A percentile compares a stretch with the other conserved stretches of the same genome.
phyloP scores from a whole-genome alignment of 257 asterid species.

The Nicotiana sylvestris region DNA sequence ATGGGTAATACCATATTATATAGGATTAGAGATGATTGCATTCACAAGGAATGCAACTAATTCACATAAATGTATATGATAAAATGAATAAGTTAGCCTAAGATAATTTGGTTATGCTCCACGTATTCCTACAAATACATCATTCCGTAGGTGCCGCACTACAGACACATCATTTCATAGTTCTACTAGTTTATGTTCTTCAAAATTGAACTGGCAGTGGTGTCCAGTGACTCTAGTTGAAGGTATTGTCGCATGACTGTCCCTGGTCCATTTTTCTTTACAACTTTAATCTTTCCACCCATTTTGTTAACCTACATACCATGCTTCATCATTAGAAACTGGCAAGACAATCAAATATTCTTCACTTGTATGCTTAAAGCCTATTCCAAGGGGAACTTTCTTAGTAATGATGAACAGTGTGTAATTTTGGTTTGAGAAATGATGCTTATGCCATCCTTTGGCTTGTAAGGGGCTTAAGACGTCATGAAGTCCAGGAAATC shows the following conservation, averaged over 20 bases:
- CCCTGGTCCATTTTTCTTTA: conserved; percentile 69
- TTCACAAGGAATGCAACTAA: neutral
- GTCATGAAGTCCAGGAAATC: neutral
- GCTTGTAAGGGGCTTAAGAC: neutral
- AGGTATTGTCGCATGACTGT: conserved; percentile 69
- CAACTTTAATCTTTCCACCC: conserved; percentile 91
- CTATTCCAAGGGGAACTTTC: neutral
- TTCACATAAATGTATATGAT: neutral
- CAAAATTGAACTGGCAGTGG: no score
- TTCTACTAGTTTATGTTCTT: conserved; percentile 38
- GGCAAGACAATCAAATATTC: neutral
- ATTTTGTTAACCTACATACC: conserved; percentile 69
- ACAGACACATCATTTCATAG: neutral
- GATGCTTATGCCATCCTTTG: neutral
- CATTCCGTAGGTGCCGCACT: neutral
- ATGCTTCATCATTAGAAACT: conserved; percentile 10
- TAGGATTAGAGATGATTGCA: neutral
- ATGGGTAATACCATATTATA: no score
- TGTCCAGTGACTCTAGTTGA: conserved; percentile 25
- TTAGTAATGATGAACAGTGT: neutral
- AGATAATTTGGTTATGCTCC: neutral
- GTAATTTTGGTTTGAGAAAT: neutral
- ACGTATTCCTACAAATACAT: neutral
- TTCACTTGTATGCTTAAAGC: neutral
- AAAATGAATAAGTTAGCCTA: neutral